Percentiles rank a stretch among this genome's conserved stretches.
Conservation (phyloP, 2,329 filamentous ascomycete species). For the Pseudodiploospora longispora region DNA sequence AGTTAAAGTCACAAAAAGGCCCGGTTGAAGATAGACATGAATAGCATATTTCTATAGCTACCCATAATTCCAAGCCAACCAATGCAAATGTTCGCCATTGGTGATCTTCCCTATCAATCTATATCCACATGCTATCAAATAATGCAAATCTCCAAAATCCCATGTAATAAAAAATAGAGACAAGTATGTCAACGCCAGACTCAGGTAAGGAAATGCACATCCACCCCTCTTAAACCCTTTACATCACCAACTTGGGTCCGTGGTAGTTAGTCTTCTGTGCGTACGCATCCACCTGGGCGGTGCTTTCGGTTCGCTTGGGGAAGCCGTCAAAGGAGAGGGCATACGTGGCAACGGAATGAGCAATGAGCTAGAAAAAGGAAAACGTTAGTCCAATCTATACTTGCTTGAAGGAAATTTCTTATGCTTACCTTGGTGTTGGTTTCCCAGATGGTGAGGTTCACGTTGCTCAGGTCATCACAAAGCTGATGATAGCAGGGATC, state of each 20-base stretch:
- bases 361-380: slow-evolving; percentile 44
- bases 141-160: too few relatives aligned
- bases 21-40: too few relatives aligned
- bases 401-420: not conserved
- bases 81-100: too few relatives aligned
- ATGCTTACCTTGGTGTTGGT: slow-evolving; percentile 48
- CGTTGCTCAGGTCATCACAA: slow-evolving; percentile 50
- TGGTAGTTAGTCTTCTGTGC: slow-evolving; percentile 37
- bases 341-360: slow-evolving; percentile 65
- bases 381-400: slow-evolving; percentile 9
- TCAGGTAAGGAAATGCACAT: not conserved
- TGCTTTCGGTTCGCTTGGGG: slow-evolving; percentile 40
- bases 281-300: slow-evolving; percentile 12
- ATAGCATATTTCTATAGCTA: too few relatives aligned
- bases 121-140: too few relatives aligned
- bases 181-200: too few relatives aligned
- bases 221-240: slow-evolving; percentile 10
- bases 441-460: slow-evolving; percentile 53
- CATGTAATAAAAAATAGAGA: too few relatives aligned
- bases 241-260: slow-evolving; percentile 39
- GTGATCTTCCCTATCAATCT: too few relatives aligned
- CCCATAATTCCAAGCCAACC: too few relatives aligned
- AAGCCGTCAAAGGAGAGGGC: slow-evolving; percentile 58
- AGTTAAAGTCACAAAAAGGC: too few relatives aligned
- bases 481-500: slow-evolving; percentile 55